Base-by-base conservation (phyloP, 805 yeast genomes). In the Barnettozyma sucrosica region DNA sequence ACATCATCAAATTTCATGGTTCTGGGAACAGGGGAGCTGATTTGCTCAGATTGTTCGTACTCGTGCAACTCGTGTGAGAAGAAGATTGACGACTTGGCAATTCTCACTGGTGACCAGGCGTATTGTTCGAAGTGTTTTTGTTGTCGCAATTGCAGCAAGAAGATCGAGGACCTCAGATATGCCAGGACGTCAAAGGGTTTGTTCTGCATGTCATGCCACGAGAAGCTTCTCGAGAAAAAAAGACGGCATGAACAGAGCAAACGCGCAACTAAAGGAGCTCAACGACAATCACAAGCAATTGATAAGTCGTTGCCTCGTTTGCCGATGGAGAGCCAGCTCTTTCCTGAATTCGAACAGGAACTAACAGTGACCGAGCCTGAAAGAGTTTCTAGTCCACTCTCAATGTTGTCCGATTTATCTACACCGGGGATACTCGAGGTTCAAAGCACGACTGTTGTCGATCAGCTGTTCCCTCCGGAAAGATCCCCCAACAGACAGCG, bases 101-200 rank as follows among this genome's bases (percentile, higher is more conserved):
- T 93, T 26, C 72, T 92, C 30, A 89, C 98, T 1, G 96, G 97
- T 23, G 95, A 93, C 57, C 92, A 87, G 62, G 97, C 98, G 3
- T 93, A 88, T 65, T 93, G 98, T 65, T 80, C 95, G 8, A 74
- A 75, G 43, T 92, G 99, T 66, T 93, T 92, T 69, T 81, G 81
- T 58, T 92, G 99, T 66, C 79, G 92, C 44, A 83, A 87, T 56
- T 92, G 99, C 69, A 83, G 85, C 63, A 78, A 78, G 51, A 82
- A 83, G 49, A 92, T 92, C 51, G 95, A 85, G 60, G 96, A 92
- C 66, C 70, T 90, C 54, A 75, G 89, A 55, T 93, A 93, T 64
- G 97, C 97, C 14, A 76, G 96, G 61, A 92, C 97, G 0, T 83
- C 90, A 37, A 90, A 86, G 59, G 98, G 98, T 0, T 70, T 92